These are phyloP conservation scores for Neurospora discreta DNA, from an alignment of 495 filamentous ascomycete species.

Conservation along the genomic window DNA sequence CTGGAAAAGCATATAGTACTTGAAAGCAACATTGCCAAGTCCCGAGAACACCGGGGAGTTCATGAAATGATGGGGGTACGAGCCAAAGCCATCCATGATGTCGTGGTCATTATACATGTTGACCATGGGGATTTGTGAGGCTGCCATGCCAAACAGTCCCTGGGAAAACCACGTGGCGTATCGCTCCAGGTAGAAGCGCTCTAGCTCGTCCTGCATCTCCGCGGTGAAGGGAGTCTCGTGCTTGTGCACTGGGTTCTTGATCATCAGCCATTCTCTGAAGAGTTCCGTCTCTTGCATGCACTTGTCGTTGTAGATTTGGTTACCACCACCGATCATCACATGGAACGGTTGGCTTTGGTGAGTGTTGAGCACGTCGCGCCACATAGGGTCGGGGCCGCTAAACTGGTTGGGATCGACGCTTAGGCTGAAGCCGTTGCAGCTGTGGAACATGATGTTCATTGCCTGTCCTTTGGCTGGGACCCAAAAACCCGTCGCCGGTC, in stretches of 20 bases:
- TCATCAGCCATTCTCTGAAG: constrained; percentile 74
- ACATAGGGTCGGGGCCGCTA: constrained; percentile 88
- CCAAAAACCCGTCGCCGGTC: constrained; percentile 87
- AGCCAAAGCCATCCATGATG: constrained; percentile 93
- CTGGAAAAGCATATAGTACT: constrained; percentile 97
- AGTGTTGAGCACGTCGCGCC: constrained; percentile 88
- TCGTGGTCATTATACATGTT: constrained; percentile 98
- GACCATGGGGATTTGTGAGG: constrained; percentile 92
- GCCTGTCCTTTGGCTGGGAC: constrained; percentile 73
- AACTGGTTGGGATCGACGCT: constrained; percentile 66
- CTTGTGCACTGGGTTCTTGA: constrained; percentile 71
- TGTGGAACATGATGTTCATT: constrained; percentile 99
- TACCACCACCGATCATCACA: constrained; percentile 95
- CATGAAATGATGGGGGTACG: constrained; percentile 89
- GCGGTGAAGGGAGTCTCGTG: constrained; percentile 58
- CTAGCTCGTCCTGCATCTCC: constrained; percentile 76
- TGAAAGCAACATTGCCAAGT: constrained; percentile 83
- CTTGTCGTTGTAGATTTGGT: constrained; percentile 92
- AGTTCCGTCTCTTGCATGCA: constrained; percentile 59
- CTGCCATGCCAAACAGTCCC: constrained; percentile 84
- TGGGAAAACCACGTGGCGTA: constrained; percentile 93
- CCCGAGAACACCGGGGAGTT: constrained; percentile 80
- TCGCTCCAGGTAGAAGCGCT: constrained; percentile 72
- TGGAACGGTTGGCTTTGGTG: constrained; percentile 92
- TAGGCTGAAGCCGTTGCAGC: constrained; percentile 88